phyloP scores from a whole-genome alignment of 495 filamentous ascomycete species.

The Mycothermus thermophilus region DNA sequence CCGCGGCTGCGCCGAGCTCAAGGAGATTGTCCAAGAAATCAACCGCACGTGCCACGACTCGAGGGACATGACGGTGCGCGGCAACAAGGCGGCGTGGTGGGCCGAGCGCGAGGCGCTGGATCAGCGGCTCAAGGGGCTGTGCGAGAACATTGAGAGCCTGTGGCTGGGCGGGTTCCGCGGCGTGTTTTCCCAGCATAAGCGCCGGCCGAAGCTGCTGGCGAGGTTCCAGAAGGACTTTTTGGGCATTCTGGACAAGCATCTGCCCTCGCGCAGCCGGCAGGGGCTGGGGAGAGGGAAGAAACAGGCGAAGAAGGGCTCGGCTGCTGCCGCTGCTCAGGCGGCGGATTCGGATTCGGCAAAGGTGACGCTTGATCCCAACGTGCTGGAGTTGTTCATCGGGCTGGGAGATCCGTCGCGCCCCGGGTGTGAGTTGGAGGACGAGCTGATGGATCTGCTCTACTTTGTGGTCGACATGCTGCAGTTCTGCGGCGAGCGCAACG shows the following conservation, averaged over 20 bases:
- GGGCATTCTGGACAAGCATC: constrained; percentile 66
- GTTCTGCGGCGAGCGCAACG: constrained; percentile 91
- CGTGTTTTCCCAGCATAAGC: constrained; percentile 63
- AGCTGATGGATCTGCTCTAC: constrained; percentile 77
- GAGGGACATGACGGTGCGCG: constrained; percentile 32
- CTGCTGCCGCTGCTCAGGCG: constrained; percentile 8
- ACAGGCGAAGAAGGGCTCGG: constrained; percentile 33
- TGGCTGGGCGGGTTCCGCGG: constrained; percentile 93
- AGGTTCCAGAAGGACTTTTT: constrained; percentile 67
- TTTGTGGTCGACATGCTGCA: constrained; percentile 94
- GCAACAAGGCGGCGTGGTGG: constrained; percentile 79
- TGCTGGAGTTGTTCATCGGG: constrained; percentile 78
- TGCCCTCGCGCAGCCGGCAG: constrained; percentile 72
- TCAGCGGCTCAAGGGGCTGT: constrained; percentile 56
- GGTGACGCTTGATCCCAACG: constrained; percentile 55
- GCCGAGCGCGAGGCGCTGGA: constrained; percentile 67
- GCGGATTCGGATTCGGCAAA: no score
- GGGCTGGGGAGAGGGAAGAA: no score
- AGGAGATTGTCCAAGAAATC: constrained; percentile 63
- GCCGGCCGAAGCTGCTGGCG: constrained; percentile 46
- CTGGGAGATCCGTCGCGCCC: constrained; percentile 57
- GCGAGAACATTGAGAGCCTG: constrained; percentile 73
- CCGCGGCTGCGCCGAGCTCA: constrained; percentile 59
- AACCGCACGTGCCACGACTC: constrained; percentile 63
- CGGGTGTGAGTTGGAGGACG: constrained; percentile 64